Evolutionary conservation across 306 rosid species (phyloP), one percentile per base, ranked within the genome.

Genomic region (Parietaria judaica): DNA sequence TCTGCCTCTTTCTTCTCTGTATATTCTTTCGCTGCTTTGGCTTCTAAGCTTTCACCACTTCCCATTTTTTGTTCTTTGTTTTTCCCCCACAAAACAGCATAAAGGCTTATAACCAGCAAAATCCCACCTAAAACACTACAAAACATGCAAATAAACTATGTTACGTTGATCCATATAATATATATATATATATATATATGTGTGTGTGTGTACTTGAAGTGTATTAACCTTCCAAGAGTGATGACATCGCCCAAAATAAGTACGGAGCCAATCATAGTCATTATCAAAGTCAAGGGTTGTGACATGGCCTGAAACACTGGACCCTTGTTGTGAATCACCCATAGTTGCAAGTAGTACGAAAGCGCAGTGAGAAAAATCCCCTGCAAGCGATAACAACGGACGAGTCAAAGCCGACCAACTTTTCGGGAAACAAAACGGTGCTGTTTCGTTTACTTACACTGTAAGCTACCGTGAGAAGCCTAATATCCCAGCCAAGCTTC

Each of bases 401-500:
- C 31, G 31, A 2, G 2, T 23, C 31, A 23, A 23, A 23, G 31
- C 31, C 31, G 2, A 23, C 1, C 31, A 23, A 23, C 31, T 23
- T 23, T 23, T 23, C 31, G 31, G 31, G 31, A 23, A 23, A 2
- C 31, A 23, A 23, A 23, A 23, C 31, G 31, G 31, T 23, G 31
- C 31, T 23, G 31, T 23, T 23, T 23, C 31, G 31, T 41, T 50
- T 34, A 9, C 78, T 79, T 82, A 82, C 87, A 54, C 71, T 60
- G 51, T 78, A 82, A 34, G 67, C 41, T 12, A 76, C 69, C 14
- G 80, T 71, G 49, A 81, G 60, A 1, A 84, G 58, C 49, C 74
- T 67, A 67, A 66, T 57, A 56, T 84, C 62, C 82, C 82, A 84
- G 6, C 82, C 82, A 58, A 81, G 67, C 70, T 78, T 84, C 86